Evolutionary conservation across 1,139 yeast genomes (phyloP), one percentile per base, ranked within the genome.

Genomic region (Blastobotrys indianensis): DNA sequence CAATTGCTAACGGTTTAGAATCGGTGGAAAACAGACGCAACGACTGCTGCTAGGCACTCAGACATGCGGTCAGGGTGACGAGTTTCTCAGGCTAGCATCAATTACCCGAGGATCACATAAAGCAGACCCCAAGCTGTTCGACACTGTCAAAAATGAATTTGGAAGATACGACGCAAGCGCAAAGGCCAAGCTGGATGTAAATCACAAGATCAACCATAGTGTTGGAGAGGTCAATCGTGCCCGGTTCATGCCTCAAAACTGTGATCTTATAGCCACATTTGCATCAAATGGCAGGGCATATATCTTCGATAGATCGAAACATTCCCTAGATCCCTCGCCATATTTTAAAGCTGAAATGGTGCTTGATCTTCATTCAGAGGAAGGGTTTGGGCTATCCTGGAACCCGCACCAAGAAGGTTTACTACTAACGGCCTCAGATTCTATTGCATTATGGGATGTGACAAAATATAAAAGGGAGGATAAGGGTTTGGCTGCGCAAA

Each of bases 381-480:
- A 82, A 56, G 95, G 94, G 0, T 80, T 76, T 59, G 85, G 86
- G 0, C 67, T 85, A 43, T 80, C 80, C 52, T 87, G 95, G 95
- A 74, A 70, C 51, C 54, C 65, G 15, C 50, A 48, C 11, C 52
- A 53, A 37, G 70, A 70, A 35, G 68, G 71, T 2, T 65, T 66
- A 47, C 70, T 85, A 42, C 66, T 85, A 30, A 76, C 88, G 1
- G 75, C 85, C 2, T 79, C 78, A 52, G 94, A 85, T 60, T 64
- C 75, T 3, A 75, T 86, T 45, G 84, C 86, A 0, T 63, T 82
- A 29, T 86, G 95, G 95, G 83, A 83, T 55, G 62, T 73, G 46
- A 53, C 82, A 1, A 45, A 49, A 35, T 54, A 50, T 46, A 39
- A 47, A 15, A 31, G 47, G 17, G 47, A 50, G 32, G 50, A 46